Percentiles rank a stretch among this genome's conserved stretches.
Evolutionary conservation across 139 green algal species (phyloP).

Genomic region (Closterium sp.): DNA sequence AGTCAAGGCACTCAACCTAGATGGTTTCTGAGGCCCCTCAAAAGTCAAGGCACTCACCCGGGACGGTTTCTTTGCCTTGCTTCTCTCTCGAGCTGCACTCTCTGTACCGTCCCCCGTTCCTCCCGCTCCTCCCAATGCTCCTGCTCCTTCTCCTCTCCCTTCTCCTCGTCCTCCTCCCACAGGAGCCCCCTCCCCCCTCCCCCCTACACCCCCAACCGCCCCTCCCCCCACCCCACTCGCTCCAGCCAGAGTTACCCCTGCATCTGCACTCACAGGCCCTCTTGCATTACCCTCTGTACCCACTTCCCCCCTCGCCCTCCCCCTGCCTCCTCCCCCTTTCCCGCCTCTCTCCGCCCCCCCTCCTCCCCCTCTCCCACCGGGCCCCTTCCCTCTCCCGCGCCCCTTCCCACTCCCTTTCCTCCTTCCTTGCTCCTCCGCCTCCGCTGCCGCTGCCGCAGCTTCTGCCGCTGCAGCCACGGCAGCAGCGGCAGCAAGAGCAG

Average conservation of each 20-base stretch:
- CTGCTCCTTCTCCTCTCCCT: neutral
- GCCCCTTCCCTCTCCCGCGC: neutral
- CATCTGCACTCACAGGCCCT: neutral
- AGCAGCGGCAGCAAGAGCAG: neutral
- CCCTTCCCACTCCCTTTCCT: neutral
- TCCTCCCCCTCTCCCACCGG: neutral
- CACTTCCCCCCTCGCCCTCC: neutral
- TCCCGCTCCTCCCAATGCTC: neutral
- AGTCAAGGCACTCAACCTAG: no score
- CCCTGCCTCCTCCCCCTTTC: neutral
- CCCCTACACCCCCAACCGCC: neutral
- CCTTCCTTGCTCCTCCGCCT: neutral
- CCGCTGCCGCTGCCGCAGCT: neutral
- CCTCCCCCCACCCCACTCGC: neutral
- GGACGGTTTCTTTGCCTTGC: neutral
- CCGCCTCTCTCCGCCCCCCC: neutral
- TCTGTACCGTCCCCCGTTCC: neutral
- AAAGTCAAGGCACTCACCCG: neutral
- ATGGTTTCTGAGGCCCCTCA: no score
- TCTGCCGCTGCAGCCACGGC: neutral
- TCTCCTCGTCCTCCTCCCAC: neutral
- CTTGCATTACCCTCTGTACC: neutral
- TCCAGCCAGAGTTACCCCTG: neutral
- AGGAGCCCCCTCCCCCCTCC: neutral
- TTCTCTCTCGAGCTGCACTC: neutral